Conservation (phyloP, 345 rosid genomes). For the Camelina laxa region DNA sequence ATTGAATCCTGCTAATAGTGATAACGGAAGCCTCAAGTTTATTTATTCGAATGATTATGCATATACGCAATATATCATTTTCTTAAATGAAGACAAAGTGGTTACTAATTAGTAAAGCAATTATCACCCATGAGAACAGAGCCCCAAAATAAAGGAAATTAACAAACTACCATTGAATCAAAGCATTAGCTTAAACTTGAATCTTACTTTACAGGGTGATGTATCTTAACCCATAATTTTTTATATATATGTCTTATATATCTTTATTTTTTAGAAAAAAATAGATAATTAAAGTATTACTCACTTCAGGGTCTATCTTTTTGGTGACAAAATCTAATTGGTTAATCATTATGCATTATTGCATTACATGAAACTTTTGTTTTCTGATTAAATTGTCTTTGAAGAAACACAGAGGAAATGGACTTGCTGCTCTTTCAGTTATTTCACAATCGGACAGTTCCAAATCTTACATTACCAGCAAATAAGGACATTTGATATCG, state of each 20-base stretch:
- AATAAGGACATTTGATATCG: background rate
- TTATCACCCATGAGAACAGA: conserved; percentile 42
- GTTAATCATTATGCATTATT: conserved; percentile 35
- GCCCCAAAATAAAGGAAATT: conserved; percentile 32
- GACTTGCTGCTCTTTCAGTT: conserved; percentile 28
- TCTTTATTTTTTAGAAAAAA: background rate
- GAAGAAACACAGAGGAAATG: conserved; percentile 39
- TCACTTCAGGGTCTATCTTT: conserved; percentile 33
- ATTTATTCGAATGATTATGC: conserved; percentile 14
- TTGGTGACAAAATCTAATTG: conserved; percentile 41
- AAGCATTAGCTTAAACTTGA: conserved; percentile 49
- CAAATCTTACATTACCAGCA: background rate
- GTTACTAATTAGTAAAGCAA: conserved; percentile 38
- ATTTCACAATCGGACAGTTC: conserved; percentile 12
- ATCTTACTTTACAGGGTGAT: conserved; percentile 45
- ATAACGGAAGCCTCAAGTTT: conserved; percentile 25
- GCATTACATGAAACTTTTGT: conserved; percentile 27
- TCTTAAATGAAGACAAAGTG: conserved; percentile 43
- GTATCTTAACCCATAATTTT: conserved; percentile 40
- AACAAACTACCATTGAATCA: conserved; percentile 45
- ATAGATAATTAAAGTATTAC: conserved; percentile 26
- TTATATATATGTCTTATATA: conserved; percentile 28
- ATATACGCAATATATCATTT: conserved; percentile 22
- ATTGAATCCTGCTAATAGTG: conserved; percentile 23
- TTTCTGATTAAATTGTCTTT: conserved; percentile 41